These are phyloP conservation scores for Alternaria conjuncta DNA, from an alignment of 2,329 filamentous ascomycete species.

Conservation along the genomic window DNA sequence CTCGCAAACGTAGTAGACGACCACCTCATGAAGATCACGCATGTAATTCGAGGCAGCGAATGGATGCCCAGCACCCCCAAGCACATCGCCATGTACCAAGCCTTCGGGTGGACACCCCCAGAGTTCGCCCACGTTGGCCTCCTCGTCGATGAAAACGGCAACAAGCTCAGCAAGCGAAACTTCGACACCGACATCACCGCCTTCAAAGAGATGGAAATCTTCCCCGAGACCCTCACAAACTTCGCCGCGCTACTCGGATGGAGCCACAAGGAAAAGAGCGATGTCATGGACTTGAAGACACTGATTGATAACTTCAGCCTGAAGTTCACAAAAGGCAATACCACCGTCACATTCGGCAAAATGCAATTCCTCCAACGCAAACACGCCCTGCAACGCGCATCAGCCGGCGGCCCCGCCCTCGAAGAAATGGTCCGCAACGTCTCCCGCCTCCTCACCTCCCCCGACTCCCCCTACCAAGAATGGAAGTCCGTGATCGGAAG, in stretches of 20 bases:
- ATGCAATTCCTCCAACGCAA: slow-evolving; percentile 78
- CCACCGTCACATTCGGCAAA: slow-evolving; percentile 81
- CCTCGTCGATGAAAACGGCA: slow-evolving; percentile 55
- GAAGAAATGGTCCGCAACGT: slow-evolving; percentile 47
- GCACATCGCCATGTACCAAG: slow-evolving; percentile 64
- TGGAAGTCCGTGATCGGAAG: slow-evolving; percentile 32
- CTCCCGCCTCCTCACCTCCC: slow-evolving; percentile 36
- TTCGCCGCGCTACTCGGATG: slow-evolving; percentile 87
- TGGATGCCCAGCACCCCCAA: slow-evolving; percentile 95
- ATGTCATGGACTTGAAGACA: slow-evolving; percentile 73
- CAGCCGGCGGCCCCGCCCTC: slow-evolving; percentile 52
- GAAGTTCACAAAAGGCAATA: slow-evolving; percentile 90
- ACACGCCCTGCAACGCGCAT: slow-evolving; percentile 63
- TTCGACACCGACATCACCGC: slow-evolving; percentile 66
- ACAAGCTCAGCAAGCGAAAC: slow-evolving; percentile 79
- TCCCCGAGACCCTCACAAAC: slow-evolving; percentile 72
- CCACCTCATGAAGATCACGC: slow-evolving; percentile 92
- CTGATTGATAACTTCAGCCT: slow-evolving; percentile 79
- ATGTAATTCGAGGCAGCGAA: slow-evolving; percentile 93
- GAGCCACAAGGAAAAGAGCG: slow-evolving; percentile 71
- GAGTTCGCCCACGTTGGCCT: slow-evolving; percentile 58
- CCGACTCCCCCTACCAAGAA: slow-evolving; percentile 32
- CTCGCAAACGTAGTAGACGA: slow-evolving; percentile 97
- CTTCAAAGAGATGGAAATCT: slow-evolving; percentile 65
- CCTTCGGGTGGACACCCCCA: slow-evolving; percentile 58